phyloP scores from a whole-genome alignment of 1,139 yeast species.

The Meyerozyma sp. region DNA sequence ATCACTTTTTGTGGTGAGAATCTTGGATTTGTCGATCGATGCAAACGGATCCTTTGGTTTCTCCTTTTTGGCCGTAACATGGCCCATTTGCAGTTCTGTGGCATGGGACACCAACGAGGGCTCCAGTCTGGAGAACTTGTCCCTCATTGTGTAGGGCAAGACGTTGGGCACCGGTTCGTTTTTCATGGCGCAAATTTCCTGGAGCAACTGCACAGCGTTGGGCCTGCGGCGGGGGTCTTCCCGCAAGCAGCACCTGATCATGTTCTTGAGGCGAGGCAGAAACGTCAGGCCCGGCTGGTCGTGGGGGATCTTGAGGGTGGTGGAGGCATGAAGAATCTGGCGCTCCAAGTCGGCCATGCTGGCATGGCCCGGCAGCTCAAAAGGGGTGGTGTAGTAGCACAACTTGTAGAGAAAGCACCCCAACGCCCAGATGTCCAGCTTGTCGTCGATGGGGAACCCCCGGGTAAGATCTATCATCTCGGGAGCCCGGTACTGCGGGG shows the following conservation, averaged over 20 bases:
- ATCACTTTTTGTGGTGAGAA: slow-evolving; percentile 7
- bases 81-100: not conserved
- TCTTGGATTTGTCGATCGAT: slow-evolving; percentile 31
- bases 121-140: slow-evolving; percentile 3
- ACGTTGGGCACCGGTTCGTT: slow-evolving; percentile 47
- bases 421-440: slow-evolving; percentile 94
- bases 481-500: slow-evolving; percentile 96
- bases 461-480: slow-evolving; percentile 90
- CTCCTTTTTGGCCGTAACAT: not conserved
- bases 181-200: slow-evolving; percentile 63
- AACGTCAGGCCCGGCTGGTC: slow-evolving; percentile 36
- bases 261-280: slow-evolving; percentile 45
- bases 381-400: slow-evolving; percentile 92
- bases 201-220: slow-evolving; percentile 62
- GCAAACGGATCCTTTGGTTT: slow-evolving; percentile 30
- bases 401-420: slow-evolving; percentile 88
- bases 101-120: slow-evolving; percentile 4
- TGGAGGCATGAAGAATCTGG: slow-evolving; percentile 30
- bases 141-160: slow-evolving; percentile 30
- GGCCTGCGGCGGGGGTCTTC: slow-evolving; percentile 73
- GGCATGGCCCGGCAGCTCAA: slow-evolving; percentile 57
- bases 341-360: slow-evolving; percentile 35
- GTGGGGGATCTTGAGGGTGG: slow-evolving; percentile 29
- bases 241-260: slow-evolving; percentile 58
- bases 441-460: slow-evolving; percentile 87